These are phyloP conservation scores for Zygosaccharomyces sapae DNA, from an alignment of 1,139 yeast species.

Conservation along the genomic window DNA sequence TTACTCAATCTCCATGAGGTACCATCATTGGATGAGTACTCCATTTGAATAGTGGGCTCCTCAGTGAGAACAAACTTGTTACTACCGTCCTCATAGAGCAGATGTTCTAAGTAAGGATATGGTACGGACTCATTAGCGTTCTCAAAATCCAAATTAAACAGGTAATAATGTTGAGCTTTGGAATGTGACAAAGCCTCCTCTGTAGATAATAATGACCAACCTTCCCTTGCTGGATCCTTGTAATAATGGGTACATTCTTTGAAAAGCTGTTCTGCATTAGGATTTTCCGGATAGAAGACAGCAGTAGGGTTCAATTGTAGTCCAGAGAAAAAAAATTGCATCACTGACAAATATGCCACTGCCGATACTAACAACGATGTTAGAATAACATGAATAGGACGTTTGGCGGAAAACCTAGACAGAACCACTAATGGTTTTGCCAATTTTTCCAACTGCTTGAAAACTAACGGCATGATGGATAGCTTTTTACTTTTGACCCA, in stretches of 20 bases:
- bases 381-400: constrained; percentile 87
- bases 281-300: constrained; percentile 19
- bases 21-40: constrained; percentile 41
- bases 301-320: constrained; percentile 28
- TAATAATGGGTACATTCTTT: constrained; percentile 32
- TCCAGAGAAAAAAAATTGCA: constrained; percentile 62
- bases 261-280: constrained; percentile 21
- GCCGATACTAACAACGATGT: constrained; percentile 72
- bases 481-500: not conserved
- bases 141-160: constrained; percentile 29
- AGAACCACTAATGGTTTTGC: constrained; percentile 42
- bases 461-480: constrained; percentile 29
- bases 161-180: constrained; percentile 28
- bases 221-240: constrained; percentile 19
- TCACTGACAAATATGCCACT: constrained; percentile 73
- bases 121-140: constrained; percentile 14
- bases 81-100: constrained; percentile 22
- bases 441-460: constrained; percentile 26
- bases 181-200: constrained; percentile 21
- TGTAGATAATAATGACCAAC: constrained; percentile 22
- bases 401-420: constrained; percentile 67
- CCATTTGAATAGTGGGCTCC: constrained; percentile 20
- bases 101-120: constrained; percentile 25
- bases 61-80: constrained; percentile 29
- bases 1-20: constrained; percentile 59